A percentile compares a stretch with the other conserved stretches of the same genome.
Evolutionary conservation across 768 basidiomycete genomes (phyloP).

Genomic region (Leccinellum luteum): DNA sequence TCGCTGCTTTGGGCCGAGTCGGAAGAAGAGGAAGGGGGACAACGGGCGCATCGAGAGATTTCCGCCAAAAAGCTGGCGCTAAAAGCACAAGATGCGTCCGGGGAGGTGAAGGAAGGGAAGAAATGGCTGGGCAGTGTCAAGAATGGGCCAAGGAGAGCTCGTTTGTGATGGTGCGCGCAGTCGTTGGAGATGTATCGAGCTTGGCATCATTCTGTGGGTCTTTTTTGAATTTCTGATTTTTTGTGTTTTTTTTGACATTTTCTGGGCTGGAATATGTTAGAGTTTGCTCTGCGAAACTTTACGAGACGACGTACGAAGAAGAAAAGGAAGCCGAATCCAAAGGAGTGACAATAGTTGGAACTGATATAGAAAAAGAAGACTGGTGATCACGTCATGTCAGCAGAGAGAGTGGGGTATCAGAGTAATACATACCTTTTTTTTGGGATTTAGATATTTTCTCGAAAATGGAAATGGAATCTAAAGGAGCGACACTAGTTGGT

Average conservation of each 20-base stretch:
- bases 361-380: no score
- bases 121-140: not conserved
- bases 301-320: not conserved
- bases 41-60: constrained; percentile 3
- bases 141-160: not conserved
- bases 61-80: constrained; percentile 5
- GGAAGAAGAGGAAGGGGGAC: not conserved
- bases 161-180: not conserved
- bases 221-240: constrained; percentile 4
- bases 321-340: not conserved
- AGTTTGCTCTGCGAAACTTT: no score
- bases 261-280: not conserved
- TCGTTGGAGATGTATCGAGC: not conserved
- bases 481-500: no score
- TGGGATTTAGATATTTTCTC: not conserved
- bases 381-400: not conserved
- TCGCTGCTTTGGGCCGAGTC: not conserved
- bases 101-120: not conserved
- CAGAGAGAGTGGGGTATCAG: not conserved
- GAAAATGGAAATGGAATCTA: no score
- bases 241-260: not conserved
- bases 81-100: constrained; percentile 2
- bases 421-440: not conserved
- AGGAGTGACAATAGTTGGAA: not conserved
- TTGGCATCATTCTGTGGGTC: not conserved